These are phyloP conservation scores for Aureoboletus auriporus DNA, from an alignment of 768 basidiomycete genomes.

Conservation along the genomic window DNA sequence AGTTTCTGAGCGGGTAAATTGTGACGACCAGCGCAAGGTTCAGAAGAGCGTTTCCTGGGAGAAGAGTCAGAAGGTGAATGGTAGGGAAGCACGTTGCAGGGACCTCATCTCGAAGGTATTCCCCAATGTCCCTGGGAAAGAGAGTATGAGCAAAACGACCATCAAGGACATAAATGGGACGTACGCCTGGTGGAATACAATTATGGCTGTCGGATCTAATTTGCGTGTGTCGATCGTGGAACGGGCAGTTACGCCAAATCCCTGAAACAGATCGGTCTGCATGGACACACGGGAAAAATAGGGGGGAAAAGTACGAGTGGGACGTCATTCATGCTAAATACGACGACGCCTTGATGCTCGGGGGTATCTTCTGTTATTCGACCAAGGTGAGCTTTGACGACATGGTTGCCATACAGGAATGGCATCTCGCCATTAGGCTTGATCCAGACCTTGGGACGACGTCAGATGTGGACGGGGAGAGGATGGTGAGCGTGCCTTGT, in stretches of 20 bases:
- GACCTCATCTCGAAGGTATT: slow-evolving; percentile 96
- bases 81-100: slow-evolving; percentile 11
- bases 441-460: slow-evolving; percentile 79
- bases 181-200: slow-evolving; percentile 98
- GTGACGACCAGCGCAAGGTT: slow-evolving; percentile 21
- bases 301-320: slow-evolving; percentile 61
- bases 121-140: slow-evolving; percentile 81
- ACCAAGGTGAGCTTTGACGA: slow-evolving; percentile 97
- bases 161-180: neutral
- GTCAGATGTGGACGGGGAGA: neutral
- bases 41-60: slow-evolving; percentile 76
- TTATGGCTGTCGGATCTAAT: slow-evolving; percentile 93
- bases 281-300: neutral
- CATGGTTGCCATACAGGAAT: slow-evolving; percentile 97
- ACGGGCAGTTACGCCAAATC: slow-evolving; percentile 95
- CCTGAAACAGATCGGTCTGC: slow-evolving; percentile 44
- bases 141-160: slow-evolving; percentile 5
- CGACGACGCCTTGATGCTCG: slow-evolving; percentile 97
- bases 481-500: slow-evolving; percentile 64
- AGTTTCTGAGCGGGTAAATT: neutral
- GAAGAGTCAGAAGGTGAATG: slow-evolving; percentile 11
- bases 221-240: slow-evolving; percentile 96
- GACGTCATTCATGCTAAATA: slow-evolving; percentile 93
- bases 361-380: slow-evolving; percentile 98
- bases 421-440: slow-evolving; percentile 99